Evolutionary conservation across 176 grass and related monocot species (phyloP).

Genomic region (Bothriochloa decipiens): DNA sequence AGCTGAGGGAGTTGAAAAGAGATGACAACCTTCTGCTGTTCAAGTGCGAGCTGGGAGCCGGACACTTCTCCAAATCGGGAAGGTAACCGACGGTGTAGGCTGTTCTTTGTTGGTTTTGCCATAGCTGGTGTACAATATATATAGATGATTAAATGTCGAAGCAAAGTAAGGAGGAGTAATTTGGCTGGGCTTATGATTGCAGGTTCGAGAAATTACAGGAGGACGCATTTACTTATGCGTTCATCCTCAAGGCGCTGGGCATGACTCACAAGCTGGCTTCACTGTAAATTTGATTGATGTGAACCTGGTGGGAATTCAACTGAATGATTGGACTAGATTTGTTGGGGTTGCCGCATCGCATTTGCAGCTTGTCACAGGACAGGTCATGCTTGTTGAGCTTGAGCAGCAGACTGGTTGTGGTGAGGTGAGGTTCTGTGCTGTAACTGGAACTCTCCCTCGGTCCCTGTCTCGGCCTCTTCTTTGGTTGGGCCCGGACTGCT

Average conservation of each 20-base stretch:
- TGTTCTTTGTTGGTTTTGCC: not conserved
- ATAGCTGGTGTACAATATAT: not conserved
- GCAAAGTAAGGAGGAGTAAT: not conserved
- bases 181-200: constrained; percentile 6
- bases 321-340: not conserved
- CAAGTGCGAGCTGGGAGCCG: constrained; percentile 84
- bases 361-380: not conserved
- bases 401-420: too few species aligned
- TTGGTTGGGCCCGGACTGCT: too few species aligned
- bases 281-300: not conserved
- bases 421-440: too few species aligned
- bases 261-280: constrained; percentile 44
- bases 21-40: constrained; percentile 73
- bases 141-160: not conserved
- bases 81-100: constrained; percentile 36
- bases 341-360: not conserved
- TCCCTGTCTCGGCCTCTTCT: too few species aligned
- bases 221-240: constrained; percentile 80
- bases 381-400: too few species aligned
- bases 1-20: constrained; percentile 79
- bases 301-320: not conserved
- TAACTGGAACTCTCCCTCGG: too few species aligned
- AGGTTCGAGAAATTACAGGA: constrained; percentile 91
- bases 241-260: constrained; percentile 78
- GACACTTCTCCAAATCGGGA: constrained; percentile 86